Base-by-base conservation (phyloP, 106 monocot genomes). In the Dendrobium catenatum region DNA sequence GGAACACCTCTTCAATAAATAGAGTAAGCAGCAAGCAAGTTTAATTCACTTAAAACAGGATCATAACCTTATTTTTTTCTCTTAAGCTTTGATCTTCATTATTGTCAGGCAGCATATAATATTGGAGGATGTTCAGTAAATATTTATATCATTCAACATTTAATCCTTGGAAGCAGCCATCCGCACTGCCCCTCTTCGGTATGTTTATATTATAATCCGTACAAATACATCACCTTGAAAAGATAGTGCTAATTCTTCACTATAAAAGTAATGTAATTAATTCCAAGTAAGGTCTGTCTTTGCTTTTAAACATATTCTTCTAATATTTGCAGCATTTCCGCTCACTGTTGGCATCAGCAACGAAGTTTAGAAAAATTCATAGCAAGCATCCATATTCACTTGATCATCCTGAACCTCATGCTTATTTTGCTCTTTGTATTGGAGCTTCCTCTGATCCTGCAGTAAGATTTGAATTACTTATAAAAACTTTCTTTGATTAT, bases 361-460 rank as follows among this genome's bases (percentile, higher is more conserved):
- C 43, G 51, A 89, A 81, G 83, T 81, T 72, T 55, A 81, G 4
- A 40, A 80, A 59, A 33, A 44, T 47, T 24, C 48, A 72, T 29
- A 43, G 24, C 42, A 85, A 75, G 67, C 87, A 88, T 73, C 56
- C 68, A 18, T 91, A 89, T 77, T 77, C 89, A 3, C 80, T 94
- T 81, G 61, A 88, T 79, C 75, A 61, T 27, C 83, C 78, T 2
- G 89, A 91, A 59, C 89, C 91, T 26, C 80, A 87, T 20, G 82
- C 80, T 9, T 89, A 89, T 81, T 94, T 94, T 56, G 93, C 91
- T 20, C 91, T 94, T 68, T 89, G 79, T n/a, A 73, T 78, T 15
- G 93, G 93, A 49, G 83, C 85, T 41, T 78, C 73, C 46, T 94
- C 93, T 15, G 93, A 94, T 84, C 93, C 93, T 20, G 77, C 86